Evolutionary conservation across 1,139 yeast species (phyloP).

Genomic region (Geotrichum carabidarum): DNA sequence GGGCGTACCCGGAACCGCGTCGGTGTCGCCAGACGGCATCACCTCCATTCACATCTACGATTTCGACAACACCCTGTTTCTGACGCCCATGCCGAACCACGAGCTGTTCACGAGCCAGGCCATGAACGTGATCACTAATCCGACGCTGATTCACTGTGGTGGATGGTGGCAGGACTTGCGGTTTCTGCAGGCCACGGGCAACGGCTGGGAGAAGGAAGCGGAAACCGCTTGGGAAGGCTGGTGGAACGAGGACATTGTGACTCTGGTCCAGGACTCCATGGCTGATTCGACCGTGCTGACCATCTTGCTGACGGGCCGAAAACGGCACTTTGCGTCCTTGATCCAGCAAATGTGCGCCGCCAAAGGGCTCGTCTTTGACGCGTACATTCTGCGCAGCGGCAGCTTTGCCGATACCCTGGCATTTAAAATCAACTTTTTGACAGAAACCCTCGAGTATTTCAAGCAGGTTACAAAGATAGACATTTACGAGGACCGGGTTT

Average conservation of each 20-base stretch:
- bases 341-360: slow-evolving; percentile 32
- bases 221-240: slow-evolving; percentile 34
- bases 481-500: slow-evolving; percentile 43
- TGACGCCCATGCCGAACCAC: slow-evolving; percentile 44
- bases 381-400: slow-evolving; percentile 37
- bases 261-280: slow-evolving; percentile 35
- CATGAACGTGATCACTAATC: slow-evolving; percentile 30
- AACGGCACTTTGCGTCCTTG: slow-evolving; percentile 31
- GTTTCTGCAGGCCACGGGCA: slow-evolving; percentile 36
- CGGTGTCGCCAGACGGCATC: background rate
- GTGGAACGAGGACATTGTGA: slow-evolving; percentile 44
- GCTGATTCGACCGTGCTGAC: slow-evolving; percentile 37
- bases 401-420: slow-evolving; percentile 31
- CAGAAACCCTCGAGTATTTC: slow-evolving; percentile 37
- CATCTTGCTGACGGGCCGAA: slow-evolving; percentile 44
- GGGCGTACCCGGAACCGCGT: background rate
- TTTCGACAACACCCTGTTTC: slow-evolving; percentile 46
- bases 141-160: slow-evolving; percentile 35
- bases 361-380: slow-evolving; percentile 38
- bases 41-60: slow-evolving; percentile 42
- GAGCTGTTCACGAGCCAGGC: slow-evolving; percentile 36
- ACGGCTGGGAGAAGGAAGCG: slow-evolving; percentile 35
- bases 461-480: slow-evolving; percentile 33
- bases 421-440: slow-evolving; percentile 39
- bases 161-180: slow-evolving; percentile 48